Evolutionary conservation across 31 red algal species (phyloP).

Genomic region (Porphyra umbilicalis): DNA sequence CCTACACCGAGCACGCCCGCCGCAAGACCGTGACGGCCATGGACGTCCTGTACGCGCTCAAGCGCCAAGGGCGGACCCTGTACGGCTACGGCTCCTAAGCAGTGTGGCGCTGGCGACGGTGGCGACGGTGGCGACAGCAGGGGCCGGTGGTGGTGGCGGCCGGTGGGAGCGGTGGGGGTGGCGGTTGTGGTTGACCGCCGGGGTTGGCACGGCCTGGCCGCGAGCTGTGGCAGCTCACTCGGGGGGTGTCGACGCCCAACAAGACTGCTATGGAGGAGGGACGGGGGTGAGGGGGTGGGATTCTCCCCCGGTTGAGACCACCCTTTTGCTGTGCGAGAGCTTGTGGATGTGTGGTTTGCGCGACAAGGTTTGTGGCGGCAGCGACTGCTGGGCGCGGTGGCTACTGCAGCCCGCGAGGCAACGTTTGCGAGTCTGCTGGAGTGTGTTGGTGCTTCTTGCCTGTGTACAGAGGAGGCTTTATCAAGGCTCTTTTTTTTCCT

Average conservation of each 20-base stretch:
- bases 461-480: background rate
- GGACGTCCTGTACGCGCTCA: slow-evolving; percentile 61
- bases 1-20: slow-evolving; percentile 51
- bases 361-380: no score
- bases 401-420: background rate
- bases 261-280: no score
- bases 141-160: background rate
- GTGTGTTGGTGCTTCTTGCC: background rate
- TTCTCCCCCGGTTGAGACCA: no score
- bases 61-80: slow-evolving; percentile 55
- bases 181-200: background rate
- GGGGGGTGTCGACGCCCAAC: no score
- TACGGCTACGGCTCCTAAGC: slow-evolving; percentile 33
- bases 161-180: background rate
- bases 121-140: background rate
- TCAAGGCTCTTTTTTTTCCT: background rate
- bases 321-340: no score
- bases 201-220: no score
- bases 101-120: background rate
- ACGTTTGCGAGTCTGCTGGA: background rate
- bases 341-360: no score
- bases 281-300: no score
- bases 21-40: slow-evolving; percentile 55
- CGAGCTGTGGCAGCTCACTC: no score
- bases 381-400: no score